phyloP scores from a whole-genome alignment of 2,329 filamentous ascomycete genomes.

The Mycosphaerella sp. region DNA sequence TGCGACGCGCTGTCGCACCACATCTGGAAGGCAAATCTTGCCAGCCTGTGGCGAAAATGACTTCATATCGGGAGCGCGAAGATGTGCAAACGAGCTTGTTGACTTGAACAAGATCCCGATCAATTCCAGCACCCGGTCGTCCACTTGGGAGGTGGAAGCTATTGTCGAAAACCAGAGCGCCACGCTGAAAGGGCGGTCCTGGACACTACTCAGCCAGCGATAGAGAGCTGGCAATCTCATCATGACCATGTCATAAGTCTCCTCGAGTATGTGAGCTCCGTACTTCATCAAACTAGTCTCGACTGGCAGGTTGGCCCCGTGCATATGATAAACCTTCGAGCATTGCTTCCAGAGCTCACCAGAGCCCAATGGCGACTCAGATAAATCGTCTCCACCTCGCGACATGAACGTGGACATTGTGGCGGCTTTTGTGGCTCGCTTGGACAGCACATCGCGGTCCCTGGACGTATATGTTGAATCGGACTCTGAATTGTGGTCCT shows the following conservation, averaged over 20 bases:
- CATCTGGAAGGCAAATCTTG: neutral
- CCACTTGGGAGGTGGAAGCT: conserved; percentile 36
- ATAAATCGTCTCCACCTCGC: neutral
- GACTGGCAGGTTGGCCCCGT: neutral
- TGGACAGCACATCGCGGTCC: conserved; percentile 5
- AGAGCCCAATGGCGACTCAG: neutral
- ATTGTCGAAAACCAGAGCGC: conserved; percentile 34
- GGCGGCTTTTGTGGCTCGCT: conserved; percentile 2
- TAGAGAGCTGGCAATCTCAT: conserved; percentile 12
- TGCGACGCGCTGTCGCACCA: conserved; percentile 13
- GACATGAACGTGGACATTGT: conserved; percentile 3
- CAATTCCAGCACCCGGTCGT: conserved; percentile 40
- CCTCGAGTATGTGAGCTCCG: conserved; percentile 7
- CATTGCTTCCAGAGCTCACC: neutral
- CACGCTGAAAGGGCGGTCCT: conserved; percentile 12
- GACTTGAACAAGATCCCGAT: conserved; percentile 28
- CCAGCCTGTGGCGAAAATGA: neutral
- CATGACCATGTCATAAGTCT: conserved; percentile 2
- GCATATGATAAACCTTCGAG: neutral
- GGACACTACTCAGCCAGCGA: conserved; percentile 7
- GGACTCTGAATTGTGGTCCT: conserved; percentile 18
- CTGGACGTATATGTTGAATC: conserved; percentile 26
- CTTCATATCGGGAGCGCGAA: neutral
- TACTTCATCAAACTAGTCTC: conserved; percentile 1
- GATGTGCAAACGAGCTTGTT: neutral